These are phyloP conservation scores for Fistulinella staudtii DNA, from an alignment of 1,284 basidiomycete genomes.

Conservation along the genomic window DNA sequence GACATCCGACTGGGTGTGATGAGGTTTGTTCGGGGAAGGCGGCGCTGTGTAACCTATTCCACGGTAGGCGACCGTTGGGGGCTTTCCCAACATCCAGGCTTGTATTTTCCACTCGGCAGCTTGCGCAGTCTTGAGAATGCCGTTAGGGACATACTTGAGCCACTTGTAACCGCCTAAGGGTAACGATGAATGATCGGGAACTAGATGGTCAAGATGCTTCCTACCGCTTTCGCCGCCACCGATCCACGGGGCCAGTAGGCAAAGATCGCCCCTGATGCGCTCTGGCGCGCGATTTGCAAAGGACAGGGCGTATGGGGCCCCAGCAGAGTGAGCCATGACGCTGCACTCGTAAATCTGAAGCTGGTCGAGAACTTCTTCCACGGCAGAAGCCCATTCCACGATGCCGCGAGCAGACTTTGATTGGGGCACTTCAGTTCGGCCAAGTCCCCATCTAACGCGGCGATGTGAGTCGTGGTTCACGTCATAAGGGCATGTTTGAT, in stretches of 20 bases:
- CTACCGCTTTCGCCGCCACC: constrained; percentile 81
- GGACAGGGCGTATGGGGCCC: constrained; percentile 91
- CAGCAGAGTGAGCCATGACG: constrained; percentile 95
- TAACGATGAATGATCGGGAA: constrained; percentile 9
- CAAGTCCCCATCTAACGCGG: constrained; percentile 80
- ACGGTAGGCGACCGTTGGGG: constrained; percentile 74
- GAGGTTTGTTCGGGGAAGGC: constrained; percentile 30
- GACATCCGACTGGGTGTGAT: constrained; percentile 20
- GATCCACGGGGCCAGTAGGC: constrained; percentile 96
- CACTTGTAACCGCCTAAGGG: constrained; percentile 82
- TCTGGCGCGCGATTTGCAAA: constrained; percentile 73
- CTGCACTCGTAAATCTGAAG: constrained; percentile 80
- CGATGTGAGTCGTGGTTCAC: constrained; percentile 11
- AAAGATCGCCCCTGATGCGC: constrained; percentile 80
- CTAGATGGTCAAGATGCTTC: constrained; percentile 23
- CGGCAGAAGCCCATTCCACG: constrained; percentile 86
- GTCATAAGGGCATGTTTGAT: constrained; percentile 16
- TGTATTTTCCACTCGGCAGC: constrained; percentile 97
- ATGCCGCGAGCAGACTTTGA: constrained; percentile 73
- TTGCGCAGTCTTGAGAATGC: constrained; percentile 90
- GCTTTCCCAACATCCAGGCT: constrained; percentile 94
- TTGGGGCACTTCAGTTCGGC: constrained; percentile 73
- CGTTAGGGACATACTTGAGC: constrained; percentile 94
- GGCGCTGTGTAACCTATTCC: constrained; percentile 72
- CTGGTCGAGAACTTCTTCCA: constrained; percentile 84